Evolutionary conservation across 2,329 filamentous ascomycete species (phyloP), one percentile per base, ranked within the genome.

Genomic region (Pseudocercospora fuligena): DNA sequence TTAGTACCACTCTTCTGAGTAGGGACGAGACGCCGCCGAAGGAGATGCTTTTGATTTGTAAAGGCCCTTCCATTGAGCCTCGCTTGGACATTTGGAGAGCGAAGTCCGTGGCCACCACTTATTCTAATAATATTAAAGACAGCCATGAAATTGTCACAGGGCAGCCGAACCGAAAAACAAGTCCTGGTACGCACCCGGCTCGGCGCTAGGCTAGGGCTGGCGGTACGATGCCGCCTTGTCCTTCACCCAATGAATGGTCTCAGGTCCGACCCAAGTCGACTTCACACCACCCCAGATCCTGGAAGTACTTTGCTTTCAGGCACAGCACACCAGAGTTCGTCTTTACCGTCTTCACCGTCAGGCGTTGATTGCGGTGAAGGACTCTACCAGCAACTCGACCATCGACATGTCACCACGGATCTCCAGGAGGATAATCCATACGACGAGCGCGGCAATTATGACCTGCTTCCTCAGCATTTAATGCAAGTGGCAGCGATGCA

Each of bases 121-220:
- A 53, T 47, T 53, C 61, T 29, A 31, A 54, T 54, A 54, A 54
- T 54, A 16, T 29, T 54, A 11, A 16, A 25, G 51, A 54, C 51
- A 54, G 25, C 21, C 12, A 56, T 27, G 3, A 56, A 56, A 56
- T 56, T 56, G 51, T 56, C 51, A 56, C 51, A 27, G 12, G 27
- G 4, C 27, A 31, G 16, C 60, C 64, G 64, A 66, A 43, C 64
- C 64, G 43, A 66, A 31, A 46, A 46, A 9, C 40, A 66, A 62
- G 29, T 40, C 27, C 53, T 66, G 53, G 60, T 16, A 62, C 60
- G 40, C 21, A 33, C 21, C 43, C 21, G 31, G 33, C 19, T 56
- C 47, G 47, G 60, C 47, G 23, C 51, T 31, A 56, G 25, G 51
- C 12, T 27, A 43, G 40, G 40, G 40, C 40, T 43, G 16, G 51